Evolutionary conservation across 768 basidiomycete species (phyloP).

Genomic region (Cyclocybe cylindracea): DNA sequence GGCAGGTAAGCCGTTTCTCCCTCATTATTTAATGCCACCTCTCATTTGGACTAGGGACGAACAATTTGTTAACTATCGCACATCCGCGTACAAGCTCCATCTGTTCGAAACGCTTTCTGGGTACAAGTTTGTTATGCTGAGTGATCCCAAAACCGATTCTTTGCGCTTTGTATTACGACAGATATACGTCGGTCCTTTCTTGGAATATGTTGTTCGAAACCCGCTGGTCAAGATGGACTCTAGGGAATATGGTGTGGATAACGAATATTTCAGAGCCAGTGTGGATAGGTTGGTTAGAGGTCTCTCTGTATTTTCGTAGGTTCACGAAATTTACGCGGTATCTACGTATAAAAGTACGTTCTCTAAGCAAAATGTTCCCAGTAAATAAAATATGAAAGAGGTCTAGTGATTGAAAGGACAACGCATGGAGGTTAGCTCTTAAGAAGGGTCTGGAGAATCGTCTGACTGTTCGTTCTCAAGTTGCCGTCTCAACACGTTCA

Average conservation of each 20-base stretch:
- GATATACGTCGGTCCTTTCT: slow-evolving; percentile 90
- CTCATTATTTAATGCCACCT: background rate
- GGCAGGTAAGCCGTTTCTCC: slow-evolving; percentile 56
- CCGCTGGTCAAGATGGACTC: slow-evolving; percentile 87
- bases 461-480: slow-evolving; percentile 59
- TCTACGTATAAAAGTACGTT: background rate
- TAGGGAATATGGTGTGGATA: slow-evolving; percentile 83
- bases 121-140: slow-evolving; percentile 95
- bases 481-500: slow-evolving; percentile 83
- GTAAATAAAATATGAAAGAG: slow-evolving; percentile 2
- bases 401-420: background rate
- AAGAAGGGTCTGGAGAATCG: slow-evolving; percentile 5
- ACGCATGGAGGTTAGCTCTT: background rate
- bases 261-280: slow-evolving; percentile 84
- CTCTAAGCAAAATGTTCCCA: background rate
- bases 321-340: background rate
- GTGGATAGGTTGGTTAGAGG: slow-evolving; percentile 76
- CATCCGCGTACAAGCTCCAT: slow-evolving; percentile 91
- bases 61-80: slow-evolving; percentile 87
- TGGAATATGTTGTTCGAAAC: slow-evolving; percentile 93
- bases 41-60: slow-evolving; percentile 64
- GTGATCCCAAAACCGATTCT: slow-evolving; percentile 82
- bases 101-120: slow-evolving; percentile 89
- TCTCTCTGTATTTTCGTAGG: slow-evolving; percentile 42
- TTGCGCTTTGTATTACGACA: slow-evolving; percentile 82